Evolutionary conservation across 768 basidiomycete genomes (phyloP).

Genomic region (Naganishia randhawae): DNA sequence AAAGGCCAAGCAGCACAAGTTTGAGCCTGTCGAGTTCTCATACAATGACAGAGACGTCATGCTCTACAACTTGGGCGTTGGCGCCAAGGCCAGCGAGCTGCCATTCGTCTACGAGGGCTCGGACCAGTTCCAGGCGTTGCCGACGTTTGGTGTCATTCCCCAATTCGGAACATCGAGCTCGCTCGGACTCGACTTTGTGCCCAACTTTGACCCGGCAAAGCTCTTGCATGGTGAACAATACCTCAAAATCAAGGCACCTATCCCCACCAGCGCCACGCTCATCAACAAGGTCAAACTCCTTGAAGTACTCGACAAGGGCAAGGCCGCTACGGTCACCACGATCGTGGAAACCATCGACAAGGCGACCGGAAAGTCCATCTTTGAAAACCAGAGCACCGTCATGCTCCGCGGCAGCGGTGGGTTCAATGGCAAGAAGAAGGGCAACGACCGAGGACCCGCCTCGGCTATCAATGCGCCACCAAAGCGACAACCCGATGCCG

Average conservation of each 20-base stretch:
- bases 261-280: conserved; percentile 78
- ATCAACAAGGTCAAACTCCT: conserved; percentile 68
- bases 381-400: conserved; percentile 86
- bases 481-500: conserved; percentile 75
- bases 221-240: conserved; percentile 98
- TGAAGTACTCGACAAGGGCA: conserved; percentile 62
- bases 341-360: conserved; percentile 78
- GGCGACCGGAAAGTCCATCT: conserved; percentile 69
- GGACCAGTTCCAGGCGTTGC: conserved; percentile 75
- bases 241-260: conserved; percentile 74
- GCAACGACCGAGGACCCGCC: conserved; percentile 82
- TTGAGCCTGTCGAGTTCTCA: conserved; percentile 59
- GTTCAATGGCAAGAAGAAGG: conserved; percentile 83
- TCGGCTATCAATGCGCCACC: conserved; percentile 77
- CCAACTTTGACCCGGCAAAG: conserved; percentile 92
- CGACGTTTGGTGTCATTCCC: conserved; percentile 93
- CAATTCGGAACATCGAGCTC: conserved; percentile 72
- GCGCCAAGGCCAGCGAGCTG: conserved; percentile 86
- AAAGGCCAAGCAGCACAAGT: conserved; percentile 66
- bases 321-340: conserved; percentile 82
- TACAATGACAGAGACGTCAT: conserved; percentile 89
- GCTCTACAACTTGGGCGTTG: conserved; percentile 90
- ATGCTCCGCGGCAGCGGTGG: conserved; percentile 94
- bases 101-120: conserved; percentile 87
- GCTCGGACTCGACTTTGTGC: conserved; percentile 68